Evolutionary conservation across 2,329 filamentous ascomycete species (phyloP), one percentile per base, ranked within the genome.

Genomic region (Amauroascus niger): DNA sequence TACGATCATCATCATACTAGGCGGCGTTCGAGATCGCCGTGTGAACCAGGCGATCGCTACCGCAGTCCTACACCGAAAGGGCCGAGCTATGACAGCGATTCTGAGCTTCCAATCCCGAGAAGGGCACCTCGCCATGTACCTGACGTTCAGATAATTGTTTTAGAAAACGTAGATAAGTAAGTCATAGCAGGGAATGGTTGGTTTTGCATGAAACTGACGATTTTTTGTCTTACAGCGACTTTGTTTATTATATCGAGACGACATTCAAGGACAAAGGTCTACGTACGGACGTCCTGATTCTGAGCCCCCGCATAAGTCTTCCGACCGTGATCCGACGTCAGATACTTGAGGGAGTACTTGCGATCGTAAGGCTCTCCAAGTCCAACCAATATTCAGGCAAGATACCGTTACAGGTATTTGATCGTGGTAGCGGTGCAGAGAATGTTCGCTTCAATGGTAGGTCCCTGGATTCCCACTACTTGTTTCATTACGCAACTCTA

Each of bases 301-400:
- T 96, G 44, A 85, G 83, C 53, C 83, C 88, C 28, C 82, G 86
- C 20, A 81, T 94, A 44, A 80, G 86, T 16, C 82, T 90, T 57
- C 81, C 85, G 33, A 80, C 84, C 4, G 83, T 95, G n/a, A 81
- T 96, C 50, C 83, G 88, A 60, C 79, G 87, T 50, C 88, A 95
- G 65, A 87, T 94, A 35, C 74, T 90, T 9, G 90, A 97, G 68
- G 91, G 93, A 16, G 91, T 96, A 1, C 79, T 87, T 49, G 91
- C 86, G 7, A 86, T 96, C 13, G 82, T 88, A 4, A 84, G 88
- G 62, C 78, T 97, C 13, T 83, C 86, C 56, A 75, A 81, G 49
- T 75, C 77, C 44, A 80, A 87, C 20, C 85, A 95, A 63, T 75
- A 77, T 32, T 78, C 78, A 1, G 82, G 83, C 59, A 89, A 84